phyloP scores from a whole-genome alignment of 1,139 yeast species.

The Blastobotrys indianensis region DNA sequence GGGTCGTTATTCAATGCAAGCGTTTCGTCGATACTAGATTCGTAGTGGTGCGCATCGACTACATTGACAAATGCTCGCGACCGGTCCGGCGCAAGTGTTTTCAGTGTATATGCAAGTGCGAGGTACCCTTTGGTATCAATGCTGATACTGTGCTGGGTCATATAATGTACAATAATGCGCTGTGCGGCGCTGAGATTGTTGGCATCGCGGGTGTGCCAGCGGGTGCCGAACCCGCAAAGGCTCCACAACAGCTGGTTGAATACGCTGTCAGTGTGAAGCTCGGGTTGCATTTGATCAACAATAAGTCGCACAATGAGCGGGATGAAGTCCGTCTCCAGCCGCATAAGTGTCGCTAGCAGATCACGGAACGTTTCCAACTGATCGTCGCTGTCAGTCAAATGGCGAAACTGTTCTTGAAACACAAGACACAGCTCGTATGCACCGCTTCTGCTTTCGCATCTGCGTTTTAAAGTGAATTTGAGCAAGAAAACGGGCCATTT shows the following conservation, averaged over 20 bases:
- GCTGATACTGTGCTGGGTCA: slow-evolving; percentile 15
- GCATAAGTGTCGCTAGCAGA: slow-evolving; percentile 21
- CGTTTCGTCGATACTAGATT: slow-evolving; percentile 20
- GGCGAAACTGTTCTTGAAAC: slow-evolving; percentile 16
- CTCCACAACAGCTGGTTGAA: slow-evolving; percentile 31
- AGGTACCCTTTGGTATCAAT: slow-evolving; percentile 32
- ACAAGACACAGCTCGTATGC: slow-evolving; percentile 24
- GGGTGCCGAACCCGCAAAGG: slow-evolving; percentile 27
- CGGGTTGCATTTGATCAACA: slow-evolving; percentile 15
- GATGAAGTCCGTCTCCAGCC: slow-evolving; percentile 24
- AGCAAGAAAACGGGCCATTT: slow-evolving; percentile 31
- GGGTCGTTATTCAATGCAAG: slow-evolving; percentile 13
- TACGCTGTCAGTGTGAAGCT: slow-evolving; percentile 12
- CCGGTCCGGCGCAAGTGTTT: slow-evolving; percentile 18
- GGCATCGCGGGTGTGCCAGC: slow-evolving; percentile 22
- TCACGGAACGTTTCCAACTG: slow-evolving; percentile 25
- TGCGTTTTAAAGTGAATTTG: slow-evolving; percentile 26
- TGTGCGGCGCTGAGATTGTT: slow-evolving; percentile 26
- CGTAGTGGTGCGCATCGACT: slow-evolving; percentile 24
- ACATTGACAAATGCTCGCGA: slow-evolving; percentile 18
- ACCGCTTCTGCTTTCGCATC: slow-evolving; percentile 21
- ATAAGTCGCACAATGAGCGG: slow-evolving; percentile 27
- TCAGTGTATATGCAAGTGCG: slow-evolving; percentile 26
- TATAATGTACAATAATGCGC: slow-evolving; percentile 21
- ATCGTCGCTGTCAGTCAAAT: slow-evolving; percentile 7